A percentile compares a stretch with the other conserved stretches of the same genome.
These are phyloP conservation scores for Trifolium subterraneum DNA, from an alignment of 306 rosid genomes.

Conservation along the genomic window DNA sequence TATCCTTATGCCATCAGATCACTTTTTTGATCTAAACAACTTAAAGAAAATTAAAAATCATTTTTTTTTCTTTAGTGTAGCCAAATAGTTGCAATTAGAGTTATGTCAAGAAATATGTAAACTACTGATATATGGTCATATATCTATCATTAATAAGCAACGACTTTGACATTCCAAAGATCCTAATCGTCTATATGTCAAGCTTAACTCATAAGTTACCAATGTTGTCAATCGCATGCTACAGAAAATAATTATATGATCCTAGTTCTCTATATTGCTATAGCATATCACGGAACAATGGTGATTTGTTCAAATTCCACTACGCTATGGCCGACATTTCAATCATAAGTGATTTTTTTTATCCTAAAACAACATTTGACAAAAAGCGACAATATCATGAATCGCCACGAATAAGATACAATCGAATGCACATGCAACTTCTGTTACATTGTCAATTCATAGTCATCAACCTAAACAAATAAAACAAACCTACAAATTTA, in stretches of 20 bases:
- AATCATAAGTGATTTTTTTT: not conserved
- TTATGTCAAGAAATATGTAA: not conserved
- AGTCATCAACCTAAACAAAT: not conserved
- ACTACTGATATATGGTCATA: not conserved
- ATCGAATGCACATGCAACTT: not conserved
- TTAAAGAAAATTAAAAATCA: not conserved
- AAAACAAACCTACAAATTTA: not conserved
- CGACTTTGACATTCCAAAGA: not conserved
- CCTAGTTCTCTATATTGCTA: not conserved
- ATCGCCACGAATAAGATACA: not conserved
- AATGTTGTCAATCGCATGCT: not conserved
- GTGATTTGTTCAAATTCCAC: not conserved
- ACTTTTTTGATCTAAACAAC: not conserved
- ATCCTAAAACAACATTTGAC: not conserved
- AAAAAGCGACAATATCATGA: not conserved
- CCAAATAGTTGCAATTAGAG: slow-evolving; percentile 1
- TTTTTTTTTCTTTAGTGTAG: slow-evolving; percentile 3
- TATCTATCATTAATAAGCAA: not conserved
- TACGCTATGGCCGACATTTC: not conserved
- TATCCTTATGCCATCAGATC: not conserved
- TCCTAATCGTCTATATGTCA: not conserved
- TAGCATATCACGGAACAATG: not conserved
- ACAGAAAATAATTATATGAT: not conserved
- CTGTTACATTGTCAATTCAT: not conserved
- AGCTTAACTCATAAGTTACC: not conserved